Conservation (phyloP, 73 alveolate species). For the Paramecium tetraurelia region DNA sequence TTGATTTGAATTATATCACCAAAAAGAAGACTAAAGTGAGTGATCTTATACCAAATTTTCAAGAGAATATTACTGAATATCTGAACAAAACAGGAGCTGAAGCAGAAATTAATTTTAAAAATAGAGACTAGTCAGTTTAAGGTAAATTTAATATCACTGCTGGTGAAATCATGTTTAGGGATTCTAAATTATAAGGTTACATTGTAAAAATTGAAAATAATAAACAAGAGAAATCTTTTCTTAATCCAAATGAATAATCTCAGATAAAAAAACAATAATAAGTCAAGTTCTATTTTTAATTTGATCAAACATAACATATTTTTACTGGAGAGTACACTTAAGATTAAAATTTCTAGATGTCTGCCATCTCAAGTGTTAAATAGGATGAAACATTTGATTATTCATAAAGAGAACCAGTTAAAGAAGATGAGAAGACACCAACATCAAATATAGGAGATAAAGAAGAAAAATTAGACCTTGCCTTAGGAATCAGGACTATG, state of each 20-base stretch:
- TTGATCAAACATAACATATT: background rate
- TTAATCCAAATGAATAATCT: background rate
- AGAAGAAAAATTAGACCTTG: conserved; percentile 8
- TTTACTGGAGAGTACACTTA: background rate
- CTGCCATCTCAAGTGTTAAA: conserved; percentile 47
- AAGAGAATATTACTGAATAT: conserved; percentile 15
- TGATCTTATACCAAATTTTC: conserved; percentile 50
- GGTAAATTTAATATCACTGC: background rate
- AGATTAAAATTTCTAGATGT: conserved; percentile 41
- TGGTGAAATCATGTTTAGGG: conserved; percentile 22
- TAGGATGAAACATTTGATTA: conserved; percentile 43
- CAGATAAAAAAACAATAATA: background rate
- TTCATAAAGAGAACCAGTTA: conserved; percentile 46
- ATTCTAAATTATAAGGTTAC: conserved; percentile 50
- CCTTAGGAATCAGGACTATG: conserved; percentile 55
- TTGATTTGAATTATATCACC: conserved; percentile 26
- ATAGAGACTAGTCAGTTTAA: conserved; percentile 32
- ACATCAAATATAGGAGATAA: background rate
- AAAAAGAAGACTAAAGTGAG: conserved; percentile 44
- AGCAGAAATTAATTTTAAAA: conserved; percentile 27
- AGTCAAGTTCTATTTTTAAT: conserved; percentile 16
- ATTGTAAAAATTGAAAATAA: conserved; percentile 39
- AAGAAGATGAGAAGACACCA: conserved; percentile 47
- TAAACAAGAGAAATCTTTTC: background rate
- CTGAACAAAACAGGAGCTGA: conserved; percentile 51